A percentile compares a stretch with the other conserved stretches of the same genome.
These are phyloP conservation scores for Clonostachys chloroleuca DNA, from an alignment of 2,329 filamentous ascomycete species.

Conservation along the genomic window DNA sequence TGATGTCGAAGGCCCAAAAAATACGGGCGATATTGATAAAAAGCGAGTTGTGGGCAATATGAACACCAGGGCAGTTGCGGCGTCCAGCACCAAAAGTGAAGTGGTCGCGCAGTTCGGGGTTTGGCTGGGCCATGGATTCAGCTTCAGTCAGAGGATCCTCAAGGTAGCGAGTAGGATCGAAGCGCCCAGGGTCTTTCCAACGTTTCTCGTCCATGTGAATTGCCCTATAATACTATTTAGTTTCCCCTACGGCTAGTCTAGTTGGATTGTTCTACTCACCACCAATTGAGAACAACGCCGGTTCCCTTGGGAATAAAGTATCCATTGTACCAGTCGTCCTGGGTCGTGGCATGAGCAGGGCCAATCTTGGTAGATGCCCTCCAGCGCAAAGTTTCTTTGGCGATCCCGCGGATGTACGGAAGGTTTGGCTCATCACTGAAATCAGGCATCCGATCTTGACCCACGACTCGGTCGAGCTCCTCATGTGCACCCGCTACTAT, in stretches of 20 bases:
- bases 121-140: constrained; percentile 17
- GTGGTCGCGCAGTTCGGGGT: constrained; percentile 39
- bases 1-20: constrained; percentile 40
- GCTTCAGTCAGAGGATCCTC: constrained; percentile 12
- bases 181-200: constrained; percentile 30
- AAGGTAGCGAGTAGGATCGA: constrained; percentile 32
- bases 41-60: constrained; percentile 43
- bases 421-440: constrained; percentile 31
- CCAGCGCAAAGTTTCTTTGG: constrained; percentile 43
- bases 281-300: constrained; percentile 33
- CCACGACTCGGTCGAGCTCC: constrained; percentile 33
- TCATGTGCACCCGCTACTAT: constrained; percentile 29
- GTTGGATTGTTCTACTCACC: constrained; percentile 11
- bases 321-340: constrained; percentile 29
- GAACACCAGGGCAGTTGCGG: constrained; percentile 53
- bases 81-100: constrained; percentile 52
- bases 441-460: constrained; percentile 28
- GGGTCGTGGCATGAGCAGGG: constrained; percentile 27
- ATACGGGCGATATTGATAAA: constrained; percentile 41
- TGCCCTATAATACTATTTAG: constrained; percentile 19
- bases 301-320: constrained; percentile 36
- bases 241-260: neutral
- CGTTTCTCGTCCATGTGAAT: constrained; percentile 40
- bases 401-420: constrained; percentile 36
- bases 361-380: constrained; percentile 30